Evolutionary conservation across 306 rosid genomes (phyloP).

Genomic region (Benincasa hispida): DNA sequence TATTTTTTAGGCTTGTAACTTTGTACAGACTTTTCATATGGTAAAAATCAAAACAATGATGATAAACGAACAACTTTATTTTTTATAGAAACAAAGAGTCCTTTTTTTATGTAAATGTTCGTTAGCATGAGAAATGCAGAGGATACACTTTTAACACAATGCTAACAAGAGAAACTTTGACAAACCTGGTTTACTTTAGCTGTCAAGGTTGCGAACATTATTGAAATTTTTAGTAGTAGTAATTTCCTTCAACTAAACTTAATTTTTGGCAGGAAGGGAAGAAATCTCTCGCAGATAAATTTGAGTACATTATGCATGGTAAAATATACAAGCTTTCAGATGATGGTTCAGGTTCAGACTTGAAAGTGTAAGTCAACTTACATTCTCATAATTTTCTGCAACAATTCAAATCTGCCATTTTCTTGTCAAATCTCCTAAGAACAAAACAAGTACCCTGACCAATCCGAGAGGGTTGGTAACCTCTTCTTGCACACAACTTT

Average conservation of each 20-base stretch:
- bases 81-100: background rate
- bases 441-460: background rate
- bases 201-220: background rate
- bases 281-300: conserved; percentile 69
- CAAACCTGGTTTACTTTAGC: background rate
- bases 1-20: too few relatives aligned
- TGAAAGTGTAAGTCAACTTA: conserved; percentile 46
- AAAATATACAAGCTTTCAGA: conserved; percentile 43
- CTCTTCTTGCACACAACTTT: background rate
- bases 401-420: background rate
- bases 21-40: too few relatives aligned
- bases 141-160: too few relatives aligned
- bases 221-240: background rate
- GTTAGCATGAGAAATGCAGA: background rate
- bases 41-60: too few relatives aligned
- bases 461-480: background rate
- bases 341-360: conserved; percentile 26
- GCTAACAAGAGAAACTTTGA: background rate
- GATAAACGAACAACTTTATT: too few relatives aligned
- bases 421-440: background rate
- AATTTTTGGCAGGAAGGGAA: conserved; percentile 44
- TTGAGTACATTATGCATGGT: conserved; percentile 89
- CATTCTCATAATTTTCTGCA: background rate
- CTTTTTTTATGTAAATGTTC: background rate
- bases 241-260: conserved; percentile 3